Evolutionary conservation across 2,329 filamentous ascomycete genomes (phyloP).

Genomic region (Albifimbria verrucaria): DNA sequence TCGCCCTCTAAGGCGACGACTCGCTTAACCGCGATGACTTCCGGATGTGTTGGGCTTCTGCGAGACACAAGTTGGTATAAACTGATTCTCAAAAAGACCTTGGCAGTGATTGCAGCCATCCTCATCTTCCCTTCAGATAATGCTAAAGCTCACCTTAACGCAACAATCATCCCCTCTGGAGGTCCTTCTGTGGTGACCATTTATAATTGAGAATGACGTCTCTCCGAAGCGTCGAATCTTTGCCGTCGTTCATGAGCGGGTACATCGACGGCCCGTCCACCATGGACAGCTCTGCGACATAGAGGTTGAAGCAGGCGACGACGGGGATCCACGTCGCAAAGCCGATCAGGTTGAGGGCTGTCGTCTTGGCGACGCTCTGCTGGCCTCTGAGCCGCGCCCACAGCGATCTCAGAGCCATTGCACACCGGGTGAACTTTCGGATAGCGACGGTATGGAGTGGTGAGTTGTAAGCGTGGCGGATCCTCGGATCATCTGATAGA

Average conservation of each 20-base stretch:
- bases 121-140: neutral
- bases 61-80: neutral
- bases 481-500: too few species aligned
- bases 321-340: conserved; percentile 61
- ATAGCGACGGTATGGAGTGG: too few species aligned
- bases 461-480: too few species aligned
- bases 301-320: conserved; percentile 57
- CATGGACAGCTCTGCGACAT: conserved; percentile 55
- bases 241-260: conserved; percentile 69
- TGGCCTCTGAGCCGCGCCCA: conserved; percentile 30
- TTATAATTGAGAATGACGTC: conserved; percentile 61
- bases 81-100: neutral
- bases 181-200: conserved; percentile 51
- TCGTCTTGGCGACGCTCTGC: conserved; percentile 24
- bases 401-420: conserved; percentile 32
- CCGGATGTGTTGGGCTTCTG: conserved; percentile 70
- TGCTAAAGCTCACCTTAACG: conserved; percentile 54
- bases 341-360: conserved; percentile 45
- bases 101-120: neutral
- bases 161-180: conserved; percentile 71
- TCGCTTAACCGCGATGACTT: conserved; percentile 73
- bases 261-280: conserved; percentile 71
- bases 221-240: conserved; percentile 48
- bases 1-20: conserved; percentile 81
- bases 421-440: too few species aligned